phyloP scores from a whole-genome alignment of 768 basidiomycete genomes.

The Mycena olivaceomarginata region DNA sequence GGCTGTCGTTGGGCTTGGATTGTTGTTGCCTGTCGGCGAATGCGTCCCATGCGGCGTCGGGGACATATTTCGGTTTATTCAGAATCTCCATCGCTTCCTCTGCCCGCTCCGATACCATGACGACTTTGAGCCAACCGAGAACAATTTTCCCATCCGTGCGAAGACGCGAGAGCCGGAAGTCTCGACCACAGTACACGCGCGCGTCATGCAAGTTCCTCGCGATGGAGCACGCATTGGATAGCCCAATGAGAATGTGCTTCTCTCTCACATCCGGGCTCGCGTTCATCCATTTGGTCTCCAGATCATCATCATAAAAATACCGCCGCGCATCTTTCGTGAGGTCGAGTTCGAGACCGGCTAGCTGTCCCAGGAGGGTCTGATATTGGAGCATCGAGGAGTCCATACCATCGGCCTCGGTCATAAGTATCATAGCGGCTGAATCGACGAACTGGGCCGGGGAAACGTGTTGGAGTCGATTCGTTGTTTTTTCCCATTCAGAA shows the following conservation, averaged over 20 bases:
- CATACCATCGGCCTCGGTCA: not conserved
- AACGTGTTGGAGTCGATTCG: not conserved
- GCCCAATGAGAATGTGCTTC: slow-evolving; percentile 40
- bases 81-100: slow-evolving; percentile 11
- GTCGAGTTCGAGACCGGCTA: not conserved
- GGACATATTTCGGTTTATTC: slow-evolving; percentile 36
- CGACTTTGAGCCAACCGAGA: slow-evolving; percentile 30
- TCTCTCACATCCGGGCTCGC: slow-evolving; percentile 23
- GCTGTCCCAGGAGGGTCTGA: not conserved
- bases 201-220: slow-evolving; percentile 42
- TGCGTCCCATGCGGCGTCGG: slow-evolving; percentile 39
- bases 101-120: slow-evolving; percentile 4
- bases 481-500: slow-evolving; percentile 38
- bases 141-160: slow-evolving; percentile 15
- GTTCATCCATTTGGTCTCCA: slow-evolving; percentile 34
- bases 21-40: slow-evolving; percentile 6
- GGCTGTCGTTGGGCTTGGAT: slow-evolving; percentile 21
- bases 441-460: slow-evolving; percentile 14
- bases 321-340: not conserved
- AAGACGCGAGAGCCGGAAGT: slow-evolving; percentile 32
- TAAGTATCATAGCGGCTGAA: not conserved
- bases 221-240: slow-evolving; percentile 40
- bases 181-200: slow-evolving; percentile 33
- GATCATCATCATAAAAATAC: not conserved
- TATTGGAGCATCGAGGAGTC: slow-evolving; percentile 13